A percentile compares a stretch with the other conserved stretches of the same genome.
Evolutionary conservation across 257 asterid genomes (phyloP).

Genomic region (Marsdenia floribunda): DNA sequence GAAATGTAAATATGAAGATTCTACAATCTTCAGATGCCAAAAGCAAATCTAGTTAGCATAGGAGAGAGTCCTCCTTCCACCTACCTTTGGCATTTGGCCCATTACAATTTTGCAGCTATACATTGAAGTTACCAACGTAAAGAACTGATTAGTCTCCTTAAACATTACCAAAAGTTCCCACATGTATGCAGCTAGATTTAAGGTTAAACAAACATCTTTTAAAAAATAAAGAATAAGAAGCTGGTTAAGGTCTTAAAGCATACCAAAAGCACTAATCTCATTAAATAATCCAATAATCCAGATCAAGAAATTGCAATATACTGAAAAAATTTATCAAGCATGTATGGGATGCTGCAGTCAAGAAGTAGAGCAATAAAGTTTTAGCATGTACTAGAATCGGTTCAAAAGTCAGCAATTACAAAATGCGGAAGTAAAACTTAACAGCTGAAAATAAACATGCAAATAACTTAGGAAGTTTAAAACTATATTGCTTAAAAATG

Average conservation of each 20-base stretch:
- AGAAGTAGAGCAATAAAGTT: no score
- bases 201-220: no score
- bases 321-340: background rate
- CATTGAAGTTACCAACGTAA: background rate
- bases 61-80: background rate
- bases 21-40: background rate
- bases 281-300: background rate
- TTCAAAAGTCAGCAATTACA: background rate
- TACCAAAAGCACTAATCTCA: background rate
- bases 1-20: background rate
- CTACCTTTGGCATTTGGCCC: background rate
- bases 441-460: background rate
- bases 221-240: background rate
- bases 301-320: background rate
- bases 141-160: background rate
- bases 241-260: background rate
- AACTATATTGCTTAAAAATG: background rate
- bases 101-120: background rate
- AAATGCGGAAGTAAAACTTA: background rate
- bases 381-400: background rate
- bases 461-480: background rate
- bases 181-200: background rate
- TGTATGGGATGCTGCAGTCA: background rate
- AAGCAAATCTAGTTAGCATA: background rate
- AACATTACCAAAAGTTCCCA: background rate